Base-by-base conservation (phyloP, 106 monocot genomes). In the Platanthera zijinensis region DNA sequence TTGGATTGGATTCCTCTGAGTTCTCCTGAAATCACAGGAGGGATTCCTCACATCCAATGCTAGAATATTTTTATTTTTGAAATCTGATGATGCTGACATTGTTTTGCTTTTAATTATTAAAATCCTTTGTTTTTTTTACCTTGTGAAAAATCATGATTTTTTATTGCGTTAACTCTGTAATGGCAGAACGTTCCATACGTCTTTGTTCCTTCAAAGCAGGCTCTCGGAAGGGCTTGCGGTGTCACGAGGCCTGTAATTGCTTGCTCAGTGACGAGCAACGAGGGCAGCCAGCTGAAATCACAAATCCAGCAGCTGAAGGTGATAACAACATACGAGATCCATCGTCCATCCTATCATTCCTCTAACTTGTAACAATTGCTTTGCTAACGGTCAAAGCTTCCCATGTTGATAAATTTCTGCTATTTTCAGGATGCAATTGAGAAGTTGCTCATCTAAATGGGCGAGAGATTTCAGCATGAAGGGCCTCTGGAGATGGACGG, bases 141-240 rank as follows among this genome's bases (percentile, higher is more conserved):
- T 39, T 39, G 3, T 39, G 39, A 1, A 39, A 39, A 39, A 39
- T 39, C 39, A 39, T 39, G 39, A 39, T 39, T 39, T 39, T 39
- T 3, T 39, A 3, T 39, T 39, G 3, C 3, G 39, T 39, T 39
- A 39, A 39, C 39, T 39, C 39, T 39, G 39, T 39, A 39, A 17
- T 77, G 11, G 47, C 77, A 88, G 87, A 88, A 88, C 71, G 87
- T 88, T n/a, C 87, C 87, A 0, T 88, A 84, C 50, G 87, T 88
- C 39, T 88, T 88, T 80, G 84, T 88, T 48, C 87, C 87, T 49
- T 88, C 84, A 51, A 88, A 82, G 51, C 84, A 88, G 77, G 87
- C 87, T 77, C 82, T 84, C 70, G 87, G 87, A n/a, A 76, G 87
- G 75, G 87, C 87, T 54, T 84, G 84, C 54, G 87, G 87, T 21